phyloP scores from a whole-genome alignment of 768 basidiomycete genomes.

The Phylloporus scabripes region DNA sequence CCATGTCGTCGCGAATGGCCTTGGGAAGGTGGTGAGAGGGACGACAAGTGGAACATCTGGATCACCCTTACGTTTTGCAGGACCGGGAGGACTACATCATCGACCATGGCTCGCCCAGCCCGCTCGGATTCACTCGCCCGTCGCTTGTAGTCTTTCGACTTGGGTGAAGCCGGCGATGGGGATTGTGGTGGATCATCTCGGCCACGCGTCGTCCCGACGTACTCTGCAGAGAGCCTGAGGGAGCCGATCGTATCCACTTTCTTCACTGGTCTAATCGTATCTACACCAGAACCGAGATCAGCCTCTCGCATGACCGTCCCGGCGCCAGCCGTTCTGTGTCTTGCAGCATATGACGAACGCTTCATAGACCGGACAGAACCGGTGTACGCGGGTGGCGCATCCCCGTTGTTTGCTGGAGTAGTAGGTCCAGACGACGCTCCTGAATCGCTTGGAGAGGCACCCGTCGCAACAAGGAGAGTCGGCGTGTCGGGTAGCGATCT shows the following conservation, averaged over 20 bases:
- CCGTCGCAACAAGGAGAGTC: constrained; percentile 33
- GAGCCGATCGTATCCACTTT: constrained; percentile 81
- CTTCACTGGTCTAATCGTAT: constrained; percentile 91
- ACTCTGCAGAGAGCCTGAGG: constrained; percentile 71
- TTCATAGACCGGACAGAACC: constrained; percentile 59
- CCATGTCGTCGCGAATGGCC: constrained; percentile 80
- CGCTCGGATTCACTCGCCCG: constrained; percentile 52
- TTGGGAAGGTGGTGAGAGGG: constrained; percentile 25
- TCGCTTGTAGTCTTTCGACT: constrained; percentile 37
- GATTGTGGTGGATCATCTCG: constrained; percentile 45
- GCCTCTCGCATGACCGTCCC: constrained; percentile 77
- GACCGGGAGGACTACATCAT: constrained; percentile 80
- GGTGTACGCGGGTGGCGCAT: constrained; percentile 69
- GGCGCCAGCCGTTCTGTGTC: constrained; percentile 51
- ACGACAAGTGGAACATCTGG: not conserved
- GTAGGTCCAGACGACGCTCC: constrained; percentile 32
- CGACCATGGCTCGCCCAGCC: constrained; percentile 65
- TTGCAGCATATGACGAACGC: constrained; percentile 75
- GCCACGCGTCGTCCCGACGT: constrained; percentile 62
- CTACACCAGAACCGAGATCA: constrained; percentile 81
- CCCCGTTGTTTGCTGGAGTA: constrained; percentile 35
- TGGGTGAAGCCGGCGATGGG: constrained; percentile 43
- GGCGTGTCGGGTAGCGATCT: constrained; percentile 37
- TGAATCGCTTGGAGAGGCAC: constrained; percentile 39
- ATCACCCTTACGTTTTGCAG: constrained; percentile 57